These are phyloP conservation scores for Lepidium aucheri DNA, from an alignment of 345 rosid species.

Conservation along the genomic window DNA sequence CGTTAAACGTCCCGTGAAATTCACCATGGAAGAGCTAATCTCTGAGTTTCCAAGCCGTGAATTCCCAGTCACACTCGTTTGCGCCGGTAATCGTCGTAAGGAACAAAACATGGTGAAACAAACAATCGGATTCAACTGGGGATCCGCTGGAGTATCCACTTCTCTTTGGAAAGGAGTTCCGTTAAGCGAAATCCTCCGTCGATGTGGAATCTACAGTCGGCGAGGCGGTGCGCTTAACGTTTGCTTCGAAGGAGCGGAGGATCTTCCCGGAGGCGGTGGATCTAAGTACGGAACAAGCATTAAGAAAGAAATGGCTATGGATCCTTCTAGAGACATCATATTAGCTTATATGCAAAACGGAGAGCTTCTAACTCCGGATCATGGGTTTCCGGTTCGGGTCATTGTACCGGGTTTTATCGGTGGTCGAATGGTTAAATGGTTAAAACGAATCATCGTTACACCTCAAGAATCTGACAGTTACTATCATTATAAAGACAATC, in stretches of 20 bases:
- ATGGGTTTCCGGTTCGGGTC: slow-evolving; percentile 81
- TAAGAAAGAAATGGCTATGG: slow-evolving; percentile 61
- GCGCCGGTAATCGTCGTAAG: slow-evolving; percentile 90
- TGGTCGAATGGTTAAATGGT: slow-evolving; percentile 95
- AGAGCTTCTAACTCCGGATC: slow-evolving; percentile 68
- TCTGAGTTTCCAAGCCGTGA: slow-evolving; percentile 58
- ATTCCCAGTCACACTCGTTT: slow-evolving; percentile 69
- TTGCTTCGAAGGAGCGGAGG: slow-evolving; percentile 94
- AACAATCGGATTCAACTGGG: slow-evolving; percentile 94
- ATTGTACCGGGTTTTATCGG: slow-evolving; percentile 89
- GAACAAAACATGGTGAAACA: slow-evolving; percentile 90
- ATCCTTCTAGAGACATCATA: slow-evolving; percentile 71
- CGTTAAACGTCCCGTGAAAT: slow-evolving; percentile 47
- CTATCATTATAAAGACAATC: slow-evolving; percentile 76
- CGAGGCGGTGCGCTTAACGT: slow-evolving; percentile 65
- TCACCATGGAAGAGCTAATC: slow-evolving; percentile 79
- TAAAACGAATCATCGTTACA: slow-evolving; percentile 69
- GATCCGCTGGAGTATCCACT: slow-evolving; percentile 70
- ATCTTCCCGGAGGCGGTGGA: slow-evolving; percentile 91
- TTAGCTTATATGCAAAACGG: slow-evolving; percentile 98
- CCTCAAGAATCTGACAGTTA: slow-evolving; percentile 62
- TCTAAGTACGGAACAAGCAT: slow-evolving; percentile 90
- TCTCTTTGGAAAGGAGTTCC: slow-evolving; percentile 84
- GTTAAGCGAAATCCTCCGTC: slow-evolving; percentile 48
- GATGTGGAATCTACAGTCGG: slow-evolving; percentile 60